Percentiles rank a stretch among this genome's conserved stretches.
These are phyloP conservation scores for Brettanomyces bruxellensis DNA, from an alignment of 805 yeast species.

Conservation along the genomic window DNA sequence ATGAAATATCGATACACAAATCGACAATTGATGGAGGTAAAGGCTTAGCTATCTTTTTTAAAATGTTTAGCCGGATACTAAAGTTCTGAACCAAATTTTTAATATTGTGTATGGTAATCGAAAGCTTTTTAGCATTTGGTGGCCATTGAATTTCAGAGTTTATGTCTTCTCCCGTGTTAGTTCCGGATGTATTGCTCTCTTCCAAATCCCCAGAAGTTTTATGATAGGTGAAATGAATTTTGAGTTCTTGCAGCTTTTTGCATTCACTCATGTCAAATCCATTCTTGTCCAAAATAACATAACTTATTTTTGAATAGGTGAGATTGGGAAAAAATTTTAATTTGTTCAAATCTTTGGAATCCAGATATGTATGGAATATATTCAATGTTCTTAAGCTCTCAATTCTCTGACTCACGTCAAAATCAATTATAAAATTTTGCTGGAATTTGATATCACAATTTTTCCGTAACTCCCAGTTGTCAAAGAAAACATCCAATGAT, in stretches of 20 bases:
- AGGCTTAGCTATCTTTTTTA: constrained; percentile 19
- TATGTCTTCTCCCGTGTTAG: not conserved
- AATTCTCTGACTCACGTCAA: constrained; percentile 11
- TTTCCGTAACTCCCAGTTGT: constrained; percentile 23
- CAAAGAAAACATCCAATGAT: constrained; percentile 23
- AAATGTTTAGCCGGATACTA: constrained; percentile 19
- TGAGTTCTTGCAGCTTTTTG: constrained; percentile 18
- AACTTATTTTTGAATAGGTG: constrained; percentile 21
- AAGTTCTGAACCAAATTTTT: constrained; percentile 20
- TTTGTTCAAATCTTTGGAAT: constrained; percentile 18
- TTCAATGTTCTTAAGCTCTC: constrained; percentile 17
- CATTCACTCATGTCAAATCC: constrained; percentile 23
- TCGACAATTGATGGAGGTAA: constrained; percentile 20
- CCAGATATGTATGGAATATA: constrained; percentile 22
- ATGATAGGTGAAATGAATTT: constrained; percentile 22
- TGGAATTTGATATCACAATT: constrained; percentile 19
- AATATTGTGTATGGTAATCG: constrained; percentile 22
- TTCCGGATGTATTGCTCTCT: not conserved
- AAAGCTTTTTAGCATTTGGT: constrained; percentile 17
- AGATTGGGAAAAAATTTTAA: constrained; percentile 21
- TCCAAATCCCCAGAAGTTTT: constrained; percentile 7
- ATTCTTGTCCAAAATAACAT: constrained; percentile 19
- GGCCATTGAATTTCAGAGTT: constrained; percentile 17
- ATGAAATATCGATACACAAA: constrained; percentile 22
- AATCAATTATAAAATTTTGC: constrained; percentile 14